Evolutionary conservation across 495 filamentous ascomycete species (phyloP).

Genomic region (Penicillium longicatenatum): DNA sequence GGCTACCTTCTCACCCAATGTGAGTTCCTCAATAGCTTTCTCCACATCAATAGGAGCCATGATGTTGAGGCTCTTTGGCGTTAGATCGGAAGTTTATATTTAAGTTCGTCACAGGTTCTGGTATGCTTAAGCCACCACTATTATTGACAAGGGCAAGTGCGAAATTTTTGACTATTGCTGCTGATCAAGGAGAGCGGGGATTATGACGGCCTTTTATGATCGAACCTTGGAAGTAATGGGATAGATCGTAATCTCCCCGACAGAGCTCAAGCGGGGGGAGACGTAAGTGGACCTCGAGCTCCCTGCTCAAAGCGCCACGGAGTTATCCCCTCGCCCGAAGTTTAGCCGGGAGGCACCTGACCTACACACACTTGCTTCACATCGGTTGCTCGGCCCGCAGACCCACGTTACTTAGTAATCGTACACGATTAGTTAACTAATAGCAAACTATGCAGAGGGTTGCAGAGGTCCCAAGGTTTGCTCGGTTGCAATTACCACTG

Average conservation of each 20-base stretch:
- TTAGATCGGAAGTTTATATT: neutral
- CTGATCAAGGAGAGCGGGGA: neutral
- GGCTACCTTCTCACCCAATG: conserved; percentile 61
- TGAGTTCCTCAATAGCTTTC: conserved; percentile 61
- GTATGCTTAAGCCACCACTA: neutral
- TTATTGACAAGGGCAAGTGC: neutral
- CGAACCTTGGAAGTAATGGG: neutral
- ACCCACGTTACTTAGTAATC: neutral
- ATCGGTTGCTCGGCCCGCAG: neutral
- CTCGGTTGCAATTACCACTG: neutral
- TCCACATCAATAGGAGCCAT: conserved; percentile 67
- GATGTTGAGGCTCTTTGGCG: conserved; percentile 4
- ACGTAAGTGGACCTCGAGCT: neutral
- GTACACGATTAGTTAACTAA: too few relatives aligned
- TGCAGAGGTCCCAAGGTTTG: neutral
- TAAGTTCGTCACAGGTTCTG: neutral
- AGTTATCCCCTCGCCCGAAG: conserved; percentile 21
- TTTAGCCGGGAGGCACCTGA: conserved; percentile 19
- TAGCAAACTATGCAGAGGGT: too few relatives aligned
- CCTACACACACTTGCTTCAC: neutral
- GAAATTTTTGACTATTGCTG: neutral
- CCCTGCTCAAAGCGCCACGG: conserved; percentile 23
- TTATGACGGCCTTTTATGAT: neutral
- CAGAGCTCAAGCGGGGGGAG: neutral
- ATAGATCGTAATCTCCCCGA: neutral